These are phyloP conservation scores for Cunninghamia lanceolata DNA, from an alignment of 75 land plant species.

Conservation along the genomic window DNA sequence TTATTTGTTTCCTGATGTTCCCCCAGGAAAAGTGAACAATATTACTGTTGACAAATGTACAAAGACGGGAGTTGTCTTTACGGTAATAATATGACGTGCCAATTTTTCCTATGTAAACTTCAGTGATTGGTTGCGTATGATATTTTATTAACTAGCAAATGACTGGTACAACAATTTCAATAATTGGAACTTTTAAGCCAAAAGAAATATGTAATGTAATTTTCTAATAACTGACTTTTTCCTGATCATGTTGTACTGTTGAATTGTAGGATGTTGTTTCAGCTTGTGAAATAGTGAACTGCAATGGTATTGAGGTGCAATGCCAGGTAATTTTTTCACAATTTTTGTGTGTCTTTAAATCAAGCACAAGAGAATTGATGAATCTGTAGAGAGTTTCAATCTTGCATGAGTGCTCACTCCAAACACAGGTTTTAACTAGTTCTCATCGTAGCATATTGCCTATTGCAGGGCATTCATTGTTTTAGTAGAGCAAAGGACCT, in stretches of 20 bases:
- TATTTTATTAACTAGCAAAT: neutral
- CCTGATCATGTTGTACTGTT: slow-evolving; percentile 5
- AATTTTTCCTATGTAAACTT: neutral
- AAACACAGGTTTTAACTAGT: neutral
- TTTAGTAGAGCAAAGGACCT: neutral
- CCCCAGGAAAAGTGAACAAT: slow-evolving; percentile 93
- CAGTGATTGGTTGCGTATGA: neutral
- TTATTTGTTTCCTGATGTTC: neutral
- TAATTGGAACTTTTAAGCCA: neutral
- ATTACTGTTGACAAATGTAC: slow-evolving; percentile 94
- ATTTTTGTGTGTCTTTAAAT: neutral
- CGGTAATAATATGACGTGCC: slow-evolving; percentile 27
- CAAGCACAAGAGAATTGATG: neutral
- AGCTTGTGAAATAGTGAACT: slow-evolving; percentile 97
- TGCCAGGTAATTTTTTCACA: slow-evolving; percentile 64
- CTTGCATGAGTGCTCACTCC: neutral
- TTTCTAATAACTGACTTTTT: slow-evolving; percentile 7
- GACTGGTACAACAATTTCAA: neutral
- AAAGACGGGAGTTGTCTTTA: slow-evolving; percentile 88
- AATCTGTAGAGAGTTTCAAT: neutral
- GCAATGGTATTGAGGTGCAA: slow-evolving; percentile 93
- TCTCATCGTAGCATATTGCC: neutral
- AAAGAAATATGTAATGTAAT: neutral
- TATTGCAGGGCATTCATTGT: neutral
- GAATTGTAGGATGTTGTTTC: slow-evolving; percentile 88